Evolutionary conservation across 345 rosid genomes (phyloP), one percentile per base, ranked within the genome.

Genomic region (Gynandropsis gynandra): DNA sequence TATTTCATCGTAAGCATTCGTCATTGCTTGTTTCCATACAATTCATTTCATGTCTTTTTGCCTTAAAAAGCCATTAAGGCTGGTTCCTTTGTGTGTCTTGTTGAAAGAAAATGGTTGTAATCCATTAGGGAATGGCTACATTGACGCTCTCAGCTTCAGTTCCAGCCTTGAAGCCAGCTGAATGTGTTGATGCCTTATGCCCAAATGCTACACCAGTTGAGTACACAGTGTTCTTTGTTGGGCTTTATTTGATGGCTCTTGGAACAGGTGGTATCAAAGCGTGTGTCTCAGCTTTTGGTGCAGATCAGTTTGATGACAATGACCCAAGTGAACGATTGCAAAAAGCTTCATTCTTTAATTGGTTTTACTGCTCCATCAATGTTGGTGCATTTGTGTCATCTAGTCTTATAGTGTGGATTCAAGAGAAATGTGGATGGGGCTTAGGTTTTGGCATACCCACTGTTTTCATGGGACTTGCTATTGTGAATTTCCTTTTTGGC

Each of bases 191-290:
- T 29, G 45, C 65, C 1, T 16, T 74, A 0, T 90, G 98, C 64
- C 96, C 95, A 43, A 17, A 83, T 3, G 82, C 96, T 50, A 78
- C 84, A 5, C 45, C 74, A 32, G 69, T 75, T 63, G 95, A 87
- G 67, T 80, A 80, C 34, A 77, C 70, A 0, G 81, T 84, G 52
- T 80, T 92, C 71, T 87, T 82, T 72, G 11, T 75, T 5, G 96
- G 96, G 60, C 92, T 90, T 43, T 84, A 87, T 72, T 76, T 92
- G 52, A 87, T 87, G 40, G 96, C 98, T 0, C 76, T 90, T 0
- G 98, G 95, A 9, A 79, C 98, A 9, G 96, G 98, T 57, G 93
- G 98, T 10, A 90, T 87, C 80, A 90, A 90, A 64, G 95, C 96
- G 0, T 92, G 96, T 16, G 96, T 87, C 33, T 87, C 96, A 1